A percentile compares a stretch with the other conserved stretches of the same genome.
Evolutionary conservation across 2,329 filamentous ascomycete species (phyloP).

Genomic region (Coniochaeta sp.): DNA sequence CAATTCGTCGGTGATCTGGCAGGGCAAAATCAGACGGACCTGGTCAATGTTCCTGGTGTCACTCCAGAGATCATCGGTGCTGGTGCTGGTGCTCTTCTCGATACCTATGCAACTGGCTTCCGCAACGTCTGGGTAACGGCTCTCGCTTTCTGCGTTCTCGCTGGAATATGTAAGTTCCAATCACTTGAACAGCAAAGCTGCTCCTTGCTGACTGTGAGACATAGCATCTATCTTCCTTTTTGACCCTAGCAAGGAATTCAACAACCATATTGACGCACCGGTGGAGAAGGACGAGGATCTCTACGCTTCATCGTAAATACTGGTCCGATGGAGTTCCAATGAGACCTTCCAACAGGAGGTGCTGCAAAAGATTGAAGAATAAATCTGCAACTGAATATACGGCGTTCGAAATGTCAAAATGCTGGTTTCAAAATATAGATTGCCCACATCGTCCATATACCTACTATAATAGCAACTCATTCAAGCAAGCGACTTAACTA

Average conservation of each 20-base stretch:
- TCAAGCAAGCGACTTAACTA: too few relatives aligned
- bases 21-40: conserved; percentile 16
- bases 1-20: conserved; percentile 20
- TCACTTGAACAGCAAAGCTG: background rate
- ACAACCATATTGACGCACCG: conserved; percentile 27
- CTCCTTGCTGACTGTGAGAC: background rate
- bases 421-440: background rate
- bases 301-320: conserved; percentile 1
- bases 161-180: conserved; percentile 16
- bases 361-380: background rate
- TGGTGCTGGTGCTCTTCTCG: conserved; percentile 15
- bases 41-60: conserved; percentile 19
- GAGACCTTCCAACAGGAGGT: background rate
- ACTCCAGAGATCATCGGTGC: conserved; percentile 20
- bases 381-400: background rate
- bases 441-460: background rate
- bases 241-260: conserved; percentile 27
- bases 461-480: background rate
- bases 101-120: conserved; percentile 22
- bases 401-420: background rate
- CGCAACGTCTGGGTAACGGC: conserved; percentile 24
- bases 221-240: conserved; percentile 18
- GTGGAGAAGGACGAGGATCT: conserved; percentile 23
- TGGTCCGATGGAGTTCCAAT: background rate
- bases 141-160: conserved; percentile 19